Percentiles rank a stretch among this genome's conserved stretches.
Conservation (phyloP, 495 filamentous ascomycete species). For the Lepraria neglecta region DNA sequence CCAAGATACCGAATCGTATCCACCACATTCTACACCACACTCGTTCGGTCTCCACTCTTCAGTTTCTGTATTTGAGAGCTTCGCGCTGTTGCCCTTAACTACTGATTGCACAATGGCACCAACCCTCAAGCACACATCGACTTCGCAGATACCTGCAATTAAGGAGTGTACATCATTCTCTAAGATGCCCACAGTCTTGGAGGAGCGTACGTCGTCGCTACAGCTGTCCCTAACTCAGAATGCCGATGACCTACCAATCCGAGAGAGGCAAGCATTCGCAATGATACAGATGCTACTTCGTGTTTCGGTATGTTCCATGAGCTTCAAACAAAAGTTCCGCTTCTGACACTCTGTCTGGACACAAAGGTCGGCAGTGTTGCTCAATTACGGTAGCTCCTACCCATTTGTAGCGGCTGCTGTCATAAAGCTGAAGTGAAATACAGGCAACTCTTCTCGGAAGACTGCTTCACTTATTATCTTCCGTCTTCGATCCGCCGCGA, state of each 20-base stretch:
- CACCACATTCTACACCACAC: no score
- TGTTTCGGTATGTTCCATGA: constrained; percentile 1
- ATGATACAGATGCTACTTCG: constrained; percentile 3
- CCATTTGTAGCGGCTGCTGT: not conserved
- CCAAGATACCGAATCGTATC: no score
- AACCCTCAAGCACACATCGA: no score
- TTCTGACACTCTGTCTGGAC: not conserved
- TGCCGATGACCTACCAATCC: not conserved
- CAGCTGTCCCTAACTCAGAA: not conserved
- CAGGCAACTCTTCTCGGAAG: constrained; percentile 4
- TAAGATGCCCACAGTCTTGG: not conserved
- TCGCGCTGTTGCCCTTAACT: no score
- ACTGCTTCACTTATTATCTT: not conserved
- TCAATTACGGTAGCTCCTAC: not conserved
- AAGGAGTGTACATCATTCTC: not conserved
- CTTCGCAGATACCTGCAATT: not conserved
- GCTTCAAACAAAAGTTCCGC: not conserved
- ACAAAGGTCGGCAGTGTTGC: constrained; percentile 6
- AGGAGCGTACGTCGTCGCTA: not conserved
- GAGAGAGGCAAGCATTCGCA: constrained; percentile 4
- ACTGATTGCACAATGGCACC: no score
- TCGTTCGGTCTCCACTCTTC: no score
- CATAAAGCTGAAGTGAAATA: not conserved
- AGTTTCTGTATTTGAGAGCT: no score
- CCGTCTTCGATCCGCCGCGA: not conserved